Base-by-base conservation (phyloP, 805 yeast genomes). In the Saccharomyces jurei region DNA sequence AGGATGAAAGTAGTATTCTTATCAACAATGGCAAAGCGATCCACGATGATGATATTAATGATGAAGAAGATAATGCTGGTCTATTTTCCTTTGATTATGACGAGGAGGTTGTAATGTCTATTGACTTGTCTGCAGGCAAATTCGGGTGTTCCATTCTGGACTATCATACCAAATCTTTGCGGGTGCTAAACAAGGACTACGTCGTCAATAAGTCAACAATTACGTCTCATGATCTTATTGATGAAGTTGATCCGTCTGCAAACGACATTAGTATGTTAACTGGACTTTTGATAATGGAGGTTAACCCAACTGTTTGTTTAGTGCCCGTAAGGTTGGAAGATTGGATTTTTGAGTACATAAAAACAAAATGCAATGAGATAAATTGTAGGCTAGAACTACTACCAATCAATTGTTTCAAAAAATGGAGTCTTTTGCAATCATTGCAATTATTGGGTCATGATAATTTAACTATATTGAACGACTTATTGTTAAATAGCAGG, bases 241-340 rank as follows among this genome's bases (percentile, higher is more conserved):
- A 29, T 2, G 36, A 26, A 2, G 21, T 11, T 29, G 51, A 27
- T 22, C 50, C 41, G 29, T 52, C 30, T 50, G 52, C 47, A n/a
- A 49, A 56, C 41, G 67, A 64, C 36, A 46, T 57, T 2, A 60
- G 55, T 44, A 10, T 50, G 30, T 50, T 64, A 21, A 17, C 41
- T 13, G 64, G 56, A 29, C 52, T 54, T 10, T 26, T 64, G 3
- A 44, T 65, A 9, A 27, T 52, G 27, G 57, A 57, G n/a, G 21
- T 52, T 27, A 46, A 47, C 2, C 67, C 69, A 2, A 52, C 61
- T 2, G 22, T 54, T 9, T 62, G 63, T 49, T 17, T 66, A 14
- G 32, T 64, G 3, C 60, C 69, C 1, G 58, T 58, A 25, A 56
- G 59, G 10, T 41, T 63, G 8, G 60, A 57, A 25, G 61, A 61